These are phyloP conservation scores for Globisporangium echinulatum DNA, from an alignment of 352 stramenopile species.

Conservation along the genomic window DNA sequence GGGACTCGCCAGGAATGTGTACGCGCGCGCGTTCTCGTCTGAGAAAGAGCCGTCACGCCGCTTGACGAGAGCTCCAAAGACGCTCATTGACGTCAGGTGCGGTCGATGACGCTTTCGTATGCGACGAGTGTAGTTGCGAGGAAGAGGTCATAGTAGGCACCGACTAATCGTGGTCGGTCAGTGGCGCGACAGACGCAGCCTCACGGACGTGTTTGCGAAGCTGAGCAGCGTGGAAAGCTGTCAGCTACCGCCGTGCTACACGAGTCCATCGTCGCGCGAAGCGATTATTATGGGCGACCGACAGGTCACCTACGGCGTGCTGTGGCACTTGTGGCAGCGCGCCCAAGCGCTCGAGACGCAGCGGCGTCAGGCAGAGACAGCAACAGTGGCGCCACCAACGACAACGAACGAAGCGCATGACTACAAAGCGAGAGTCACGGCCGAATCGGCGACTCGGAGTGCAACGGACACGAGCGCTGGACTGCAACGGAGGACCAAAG, in stretches of 20 bases:
- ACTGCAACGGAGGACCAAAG: background rate
- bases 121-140: background rate
- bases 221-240: background rate
- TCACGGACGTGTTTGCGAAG: constrained; percentile 20
- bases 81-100: constrained; percentile 13
- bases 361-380: background rate
- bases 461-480: background rate
- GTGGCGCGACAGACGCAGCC: constrained; percentile 21
- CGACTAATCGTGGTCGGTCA: too few species aligned
- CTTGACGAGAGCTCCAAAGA: constrained; percentile 6
- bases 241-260: constrained; percentile 10
- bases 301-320: constrained; percentile 34
- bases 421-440: background rate
- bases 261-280: constrained; percentile 21
- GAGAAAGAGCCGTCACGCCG: background rate
- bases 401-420: background rate
- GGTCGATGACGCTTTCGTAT: background rate
- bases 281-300: constrained; percentile 37
- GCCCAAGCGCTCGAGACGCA: constrained; percentile 4
- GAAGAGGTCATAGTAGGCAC: too few species aligned
- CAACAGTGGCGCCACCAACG: background rate
- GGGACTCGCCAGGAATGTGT: too few species aligned
- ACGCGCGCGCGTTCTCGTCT: too few species aligned
- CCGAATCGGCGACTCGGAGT: background rate
- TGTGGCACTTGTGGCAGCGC: constrained; percentile 49